Base-by-base conservation (phyloP, 129 eudicot genomes). In the Lonicera japonica region DNA sequence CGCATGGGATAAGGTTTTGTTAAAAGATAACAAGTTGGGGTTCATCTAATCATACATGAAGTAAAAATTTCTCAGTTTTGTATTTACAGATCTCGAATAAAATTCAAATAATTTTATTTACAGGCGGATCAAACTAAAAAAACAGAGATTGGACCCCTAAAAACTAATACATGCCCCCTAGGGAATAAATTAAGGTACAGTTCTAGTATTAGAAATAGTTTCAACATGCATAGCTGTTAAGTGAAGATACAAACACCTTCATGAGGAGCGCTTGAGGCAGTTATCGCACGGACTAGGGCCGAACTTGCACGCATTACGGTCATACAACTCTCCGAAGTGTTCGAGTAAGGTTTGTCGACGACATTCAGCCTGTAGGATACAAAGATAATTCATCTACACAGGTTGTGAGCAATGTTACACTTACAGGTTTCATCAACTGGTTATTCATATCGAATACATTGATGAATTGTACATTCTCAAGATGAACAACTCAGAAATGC, bases 221-320 rank as follows among this genome's bases (percentile, higher is more conserved):
- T 50, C 21, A 16, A 36, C 12, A 8, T 39, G n/a, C 64, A 36
- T 13, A 14, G 47, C 15, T 52, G 60, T 29, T 9, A 34, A 29
- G 51, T 64, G 12, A 20, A 25, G 21, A 20, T 50, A 64, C 16
- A 25, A 25, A 43, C 3, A 13, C 61, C 71, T 65, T 80, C 78
- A 86, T 7, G 59, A 66, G 54, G 87, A 64, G n/a, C 65, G 60
- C 55, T 88, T 88, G 64, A 80, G 82, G 74, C 99, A 94, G 61
- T 80, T 94, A 66, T 94, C 99, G 79, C 99, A 94, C 21, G 99
- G 92, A 76, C 64, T 85, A 47, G 92, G 61, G 63, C 96, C 89
- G 68, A 47, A 55, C 75, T 75, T 94, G 80, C 96, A 94, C 38
- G 77, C 73, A 58, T 70, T 78, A 29, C 68, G 78, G 46, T 94